These are phyloP conservation scores for Schrenkiella parvula DNA, from an alignment of 345 rosid species.

Conservation along the genomic window DNA sequence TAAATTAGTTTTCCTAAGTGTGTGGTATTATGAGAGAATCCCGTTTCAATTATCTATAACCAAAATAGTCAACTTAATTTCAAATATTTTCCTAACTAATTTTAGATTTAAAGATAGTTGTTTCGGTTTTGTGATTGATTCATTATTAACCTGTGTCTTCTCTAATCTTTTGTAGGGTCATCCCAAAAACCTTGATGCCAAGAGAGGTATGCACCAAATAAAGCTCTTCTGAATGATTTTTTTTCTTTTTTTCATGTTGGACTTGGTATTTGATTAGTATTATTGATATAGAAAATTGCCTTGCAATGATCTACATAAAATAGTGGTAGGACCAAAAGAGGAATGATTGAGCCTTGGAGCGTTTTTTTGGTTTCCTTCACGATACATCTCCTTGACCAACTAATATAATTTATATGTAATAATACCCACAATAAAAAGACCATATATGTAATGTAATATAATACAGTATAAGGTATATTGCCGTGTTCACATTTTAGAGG, in stretches of 20 bases:
- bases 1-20: slow-evolving; percentile 6
- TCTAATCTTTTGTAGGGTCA: slow-evolving; percentile 54
- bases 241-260: slow-evolving; percentile 3
- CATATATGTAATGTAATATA: slow-evolving; percentile 18
- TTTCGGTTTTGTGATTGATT: neutral
- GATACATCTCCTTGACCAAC: slow-evolving; percentile 34
- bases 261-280: slow-evolving; percentile 20
- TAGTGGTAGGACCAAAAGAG: slow-evolving; percentile 39
- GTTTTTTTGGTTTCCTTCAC: slow-evolving; percentile 27
- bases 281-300: slow-evolving; percentile 17
- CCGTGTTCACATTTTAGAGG: slow-evolving; percentile 22
- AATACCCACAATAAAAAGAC: neutral
- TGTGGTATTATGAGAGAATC: slow-evolving; percentile 4
- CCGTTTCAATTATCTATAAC: slow-evolving; percentile 12
- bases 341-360: slow-evolving; percentile 31
- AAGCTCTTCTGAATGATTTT: neutral
- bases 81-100: neutral
- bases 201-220: slow-evolving; percentile 58
- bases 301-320: slow-evolving; percentile 29
- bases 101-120: neutral
- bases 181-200: slow-evolving; percentile 80
- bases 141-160: slow-evolving; percentile 1
- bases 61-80: slow-evolving; percentile 13
- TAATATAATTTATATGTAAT: slow-evolving; percentile 11
- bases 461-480: neutral